Evolutionary conservation across 2,329 filamentous ascomycete species (phyloP), one percentile per base, ranked within the genome.

Genomic region (Microdochium nivale): DNA sequence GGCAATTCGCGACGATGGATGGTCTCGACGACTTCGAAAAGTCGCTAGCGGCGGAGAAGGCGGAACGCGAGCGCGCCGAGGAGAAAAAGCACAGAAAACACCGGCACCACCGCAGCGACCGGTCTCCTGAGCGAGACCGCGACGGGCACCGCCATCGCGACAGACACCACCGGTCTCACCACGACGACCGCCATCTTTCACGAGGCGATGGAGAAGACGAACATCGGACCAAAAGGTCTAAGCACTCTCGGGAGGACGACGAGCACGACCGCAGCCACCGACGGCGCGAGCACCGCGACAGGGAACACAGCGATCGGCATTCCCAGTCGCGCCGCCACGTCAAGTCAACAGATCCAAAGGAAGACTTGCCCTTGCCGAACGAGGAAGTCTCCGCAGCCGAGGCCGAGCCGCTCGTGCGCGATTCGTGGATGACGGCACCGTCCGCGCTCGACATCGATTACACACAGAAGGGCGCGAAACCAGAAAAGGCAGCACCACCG

Each of bases 361-460:
- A 75, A 50, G 76, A 80, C 52, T 60, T 77, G 0, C 76, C 77
- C 2, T 58, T 76, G 3, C 77, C 75, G 1, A 71, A 80, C 33
- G 77, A 81, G 23, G 75, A 77, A 55, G 70, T 72, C 32, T 54
- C 67, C 2, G 53, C 60, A 2, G 58, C 60, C 35, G 62, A 65
- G 25, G 58, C 60, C 44, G 49, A 49, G 10, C 55, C 64, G 16
- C 54, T 61, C 27, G 78, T 84, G 58, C 82, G 95, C 56, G 94
- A 97, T 67, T 81, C 87, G 0, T 99, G 95, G 91, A 99, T 99
- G 94, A 86, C 90, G 54, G 86, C 86, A 0, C 90, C 92, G 0
- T 88, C 88, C 0, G 83, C 86, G 0, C 70, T 95, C 33, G 86
- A 91, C 50, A 76, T 97, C 52, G 91, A 97, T 63, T 96, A 95